phyloP scores from a whole-genome alignment of 2,329 filamentous ascomycete species.

The Talaromyces pinophilus region DNA sequence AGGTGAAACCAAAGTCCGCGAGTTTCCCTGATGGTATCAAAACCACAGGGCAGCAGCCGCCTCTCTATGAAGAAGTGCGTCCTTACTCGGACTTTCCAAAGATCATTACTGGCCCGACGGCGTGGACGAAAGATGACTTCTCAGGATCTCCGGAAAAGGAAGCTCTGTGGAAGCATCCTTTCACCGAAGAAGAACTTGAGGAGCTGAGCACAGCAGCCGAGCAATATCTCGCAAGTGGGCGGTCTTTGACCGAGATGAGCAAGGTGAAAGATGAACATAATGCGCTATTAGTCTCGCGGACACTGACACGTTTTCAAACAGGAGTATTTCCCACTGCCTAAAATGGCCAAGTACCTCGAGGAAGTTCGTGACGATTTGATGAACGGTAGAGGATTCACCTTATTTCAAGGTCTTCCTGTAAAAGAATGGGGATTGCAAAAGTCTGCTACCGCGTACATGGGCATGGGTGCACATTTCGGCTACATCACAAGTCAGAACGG shows the following conservation, averaged over 20 bases:
- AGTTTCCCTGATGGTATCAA: not conserved
- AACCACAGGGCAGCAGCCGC: not conserved
- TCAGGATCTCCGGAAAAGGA: not conserved
- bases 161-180: not conserved
- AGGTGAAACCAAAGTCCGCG: not conserved
- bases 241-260: not conserved
- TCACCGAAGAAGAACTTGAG: not conserved
- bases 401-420: slow-evolving; percentile 84
- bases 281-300: not conserved
- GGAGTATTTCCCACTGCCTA: not conserved
- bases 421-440: slow-evolving; percentile 74
- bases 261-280: not conserved
- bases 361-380: slow-evolving; percentile 65
- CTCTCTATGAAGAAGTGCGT: not conserved
- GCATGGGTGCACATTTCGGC: slow-evolving; percentile 78
- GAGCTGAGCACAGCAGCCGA: not conserved
- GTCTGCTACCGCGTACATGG: slow-evolving; percentile 86
- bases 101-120: not conserved
- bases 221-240: not conserved
- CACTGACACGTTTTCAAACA: not conserved
- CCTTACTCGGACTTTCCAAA: not conserved
- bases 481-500: slow-evolving; percentile 88
- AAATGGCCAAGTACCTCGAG: not conserved
- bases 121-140: not conserved
- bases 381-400: slow-evolving; percentile 83